phyloP scores from a whole-genome alignment of 257 asterid species.

The Solanum corneliomulleri region DNA sequence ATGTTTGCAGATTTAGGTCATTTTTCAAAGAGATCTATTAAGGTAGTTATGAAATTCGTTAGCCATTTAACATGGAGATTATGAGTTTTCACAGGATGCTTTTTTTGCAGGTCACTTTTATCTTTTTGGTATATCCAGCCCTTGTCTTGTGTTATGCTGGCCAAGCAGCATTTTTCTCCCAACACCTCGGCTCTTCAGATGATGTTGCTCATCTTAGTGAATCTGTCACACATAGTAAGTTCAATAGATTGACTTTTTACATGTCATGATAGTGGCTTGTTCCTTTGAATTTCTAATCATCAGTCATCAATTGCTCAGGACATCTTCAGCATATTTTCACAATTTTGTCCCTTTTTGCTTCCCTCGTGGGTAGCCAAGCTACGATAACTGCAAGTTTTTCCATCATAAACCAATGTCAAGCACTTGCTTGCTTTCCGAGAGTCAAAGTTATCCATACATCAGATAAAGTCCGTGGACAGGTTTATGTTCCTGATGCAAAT shows the following conservation, averaged over 20 bases:
- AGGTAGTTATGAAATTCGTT: slow-evolving; percentile 25
- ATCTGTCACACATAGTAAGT: slow-evolving; percentile 76
- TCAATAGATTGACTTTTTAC: neutral
- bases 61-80: neutral
- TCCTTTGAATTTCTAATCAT: neutral
- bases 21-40: slow-evolving; percentile 78
- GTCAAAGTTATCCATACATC: slow-evolving; percentile 89
- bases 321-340: slow-evolving; percentile 64
- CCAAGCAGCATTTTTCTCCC: slow-evolving; percentile 73
- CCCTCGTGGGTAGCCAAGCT: slow-evolving; percentile 98
- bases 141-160: slow-evolving; percentile 85
- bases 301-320: slow-evolving; percentile 31
- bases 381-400: slow-evolving; percentile 92
- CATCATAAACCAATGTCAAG: slow-evolving; percentile 86
- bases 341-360: slow-evolving; percentile 67
- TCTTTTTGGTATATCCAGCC: slow-evolving; percentile 70
- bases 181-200: slow-evolving; percentile 13
- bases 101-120: slow-evolving; percentile 55
- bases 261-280: neutral
- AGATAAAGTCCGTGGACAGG: slow-evolving; percentile 64
- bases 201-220: slow-evolving; percentile 70
- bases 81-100: neutral
- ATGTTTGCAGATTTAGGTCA: slow-evolving; percentile 92
- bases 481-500: slow-evolving; percentile 78
- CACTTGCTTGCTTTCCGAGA: slow-evolving; percentile 83